phyloP scores from a whole-genome alignment of 2,329 filamentous ascomycete species.

The Kalmusia sp. region DNA sequence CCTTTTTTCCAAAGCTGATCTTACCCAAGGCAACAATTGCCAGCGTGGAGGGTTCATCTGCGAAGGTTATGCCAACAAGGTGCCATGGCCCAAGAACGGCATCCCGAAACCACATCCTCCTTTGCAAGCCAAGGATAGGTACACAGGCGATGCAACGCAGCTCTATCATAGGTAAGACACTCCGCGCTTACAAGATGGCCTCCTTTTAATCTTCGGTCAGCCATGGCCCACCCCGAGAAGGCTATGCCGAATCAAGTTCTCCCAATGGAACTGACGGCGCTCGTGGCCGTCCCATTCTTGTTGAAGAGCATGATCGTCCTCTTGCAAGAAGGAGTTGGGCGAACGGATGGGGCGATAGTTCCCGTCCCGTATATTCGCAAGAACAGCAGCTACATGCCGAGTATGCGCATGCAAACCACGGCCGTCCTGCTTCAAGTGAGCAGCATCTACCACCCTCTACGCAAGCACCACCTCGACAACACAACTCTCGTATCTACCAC shows the following conservation, averaged over 20 bases:
- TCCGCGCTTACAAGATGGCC: not conserved
- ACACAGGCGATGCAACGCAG: conserved; percentile 29
- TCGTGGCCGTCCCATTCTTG: conserved; percentile 54
- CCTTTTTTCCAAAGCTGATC: conserved; percentile 3
- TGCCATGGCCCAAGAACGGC: conserved; percentile 79
- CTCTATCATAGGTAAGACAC: conserved; percentile 40
- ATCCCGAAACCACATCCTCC: conserved; percentile 65
- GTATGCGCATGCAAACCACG: conserved; percentile 29
- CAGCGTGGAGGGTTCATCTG: conserved; percentile 88
- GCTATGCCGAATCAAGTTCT: conserved; percentile 42
- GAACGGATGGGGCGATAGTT: conserved; percentile 29
- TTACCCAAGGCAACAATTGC: conserved; percentile 71
- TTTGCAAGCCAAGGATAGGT: conserved; percentile 80
- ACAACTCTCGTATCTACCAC: conserved; percentile 39
- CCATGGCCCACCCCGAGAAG: conserved; percentile 35
- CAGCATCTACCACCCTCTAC: conserved; percentile 28
- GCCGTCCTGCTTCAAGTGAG: conserved; percentile 31
- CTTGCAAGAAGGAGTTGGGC: conserved; percentile 28
- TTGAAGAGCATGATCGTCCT: conserved; percentile 52
- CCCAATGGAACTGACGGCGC: conserved; percentile 47
- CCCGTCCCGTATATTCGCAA: conserved; percentile 29
- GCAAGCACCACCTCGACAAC: conserved; percentile 29
- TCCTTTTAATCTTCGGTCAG: conserved; percentile 9
- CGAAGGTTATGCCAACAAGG: conserved; percentile 84
- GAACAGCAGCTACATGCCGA: conserved; percentile 29